phyloP scores from a whole-genome alignment of 2,329 filamentous ascomycete genomes.

The Hymenoscyphus scutula region DNA sequence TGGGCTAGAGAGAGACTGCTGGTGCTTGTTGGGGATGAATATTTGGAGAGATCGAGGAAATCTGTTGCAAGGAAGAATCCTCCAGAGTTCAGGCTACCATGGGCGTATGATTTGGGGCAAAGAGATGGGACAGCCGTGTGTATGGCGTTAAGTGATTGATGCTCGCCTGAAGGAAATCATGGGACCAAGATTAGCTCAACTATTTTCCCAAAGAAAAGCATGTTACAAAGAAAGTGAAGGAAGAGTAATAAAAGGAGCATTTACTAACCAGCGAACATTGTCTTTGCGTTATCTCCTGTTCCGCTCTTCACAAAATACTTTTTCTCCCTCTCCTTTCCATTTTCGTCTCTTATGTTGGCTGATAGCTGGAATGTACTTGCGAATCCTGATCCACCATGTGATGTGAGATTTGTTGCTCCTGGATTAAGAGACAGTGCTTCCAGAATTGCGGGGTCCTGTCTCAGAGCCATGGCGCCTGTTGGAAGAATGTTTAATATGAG shows the following conservation, averaged over 20 bases:
- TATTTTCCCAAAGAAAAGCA: not conserved
- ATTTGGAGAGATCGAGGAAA: conserved; percentile 65
- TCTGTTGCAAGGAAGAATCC: conserved; percentile 66
- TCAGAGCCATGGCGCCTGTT: conserved; percentile 38
- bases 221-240: not conserved
- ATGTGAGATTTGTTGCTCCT: conserved; percentile 51
- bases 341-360: conserved; percentile 34
- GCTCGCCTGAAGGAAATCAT: conserved; percentile 60
- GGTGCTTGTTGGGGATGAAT: conserved; percentile 37
- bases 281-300: conserved; percentile 53
- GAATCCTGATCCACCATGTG: conserved; percentile 66
- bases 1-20: conserved; percentile 59
- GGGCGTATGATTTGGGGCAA: conserved; percentile 72
- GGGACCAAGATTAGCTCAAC: not conserved
- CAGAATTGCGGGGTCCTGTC: conserved; percentile 61
- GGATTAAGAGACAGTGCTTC: conserved; percentile 59
- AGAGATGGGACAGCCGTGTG: conserved; percentile 68
- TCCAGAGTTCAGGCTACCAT: conserved; percentile 53
- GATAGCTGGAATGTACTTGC: conserved; percentile 63
- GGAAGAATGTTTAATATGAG: too few relatives aligned
- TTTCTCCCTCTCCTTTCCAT: conserved; percentile 25
- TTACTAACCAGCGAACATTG: conserved; percentile 65
- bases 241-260: conserved; percentile 11
- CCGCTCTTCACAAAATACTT: conserved; percentile 74
- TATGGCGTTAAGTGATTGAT: conserved; percentile 80